Evolutionary conservation across 2,329 filamentous ascomycete species (phyloP), one percentile per base, ranked within the genome.

Genomic region (Cucurbitaria berberidis): DNA sequence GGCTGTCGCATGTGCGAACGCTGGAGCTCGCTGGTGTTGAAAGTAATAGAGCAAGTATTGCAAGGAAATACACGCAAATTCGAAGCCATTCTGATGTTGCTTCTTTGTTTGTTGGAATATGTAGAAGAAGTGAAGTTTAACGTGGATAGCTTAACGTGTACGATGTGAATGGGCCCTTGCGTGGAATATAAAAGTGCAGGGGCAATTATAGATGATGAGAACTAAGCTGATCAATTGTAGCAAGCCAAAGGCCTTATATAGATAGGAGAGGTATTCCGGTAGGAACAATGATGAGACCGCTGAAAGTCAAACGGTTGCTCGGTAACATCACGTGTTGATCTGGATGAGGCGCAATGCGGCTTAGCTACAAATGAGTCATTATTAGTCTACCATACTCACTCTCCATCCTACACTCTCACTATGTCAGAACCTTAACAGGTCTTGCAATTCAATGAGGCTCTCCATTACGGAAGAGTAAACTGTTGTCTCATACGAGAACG

Each of bases 1-100:
- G 54, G 38, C 39, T 56, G 36, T 47, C 54, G 59, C 61, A 64
- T 60, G 40, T 64, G 61, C 38, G 54, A 48, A 15, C 61, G 61
- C 43, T 64, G 61, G 18, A 48, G 42, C 26, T 60, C 53, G 41
- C 49, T 55, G 11, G 49, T 52, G 27, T 41, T 43, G 43, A 62
- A 64, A 6, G 35, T 57, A 18, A 53, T 42, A 18, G 53, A 55
- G 52, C 61, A 64, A 50, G 59, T 64, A 32, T 60, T 62, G 48
- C 61, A 64, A 30, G 56, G 46, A 38, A 49, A 62, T 15, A 27
- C 24, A 32, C 36, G 44, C 18, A 44, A 5, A 3, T 45, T 35
- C 15, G 51, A 46, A 36, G 43, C 45, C 55, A 58, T 58, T 3
- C 27, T 53, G 45, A 41, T 36, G 16, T 24, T 24, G 24, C 16